Percentiles rank a stretch among this genome's conserved stretches.
phyloP scores from a whole-genome alignment of 805 yeast species.

The Ogataea thermomethanolica region DNA sequence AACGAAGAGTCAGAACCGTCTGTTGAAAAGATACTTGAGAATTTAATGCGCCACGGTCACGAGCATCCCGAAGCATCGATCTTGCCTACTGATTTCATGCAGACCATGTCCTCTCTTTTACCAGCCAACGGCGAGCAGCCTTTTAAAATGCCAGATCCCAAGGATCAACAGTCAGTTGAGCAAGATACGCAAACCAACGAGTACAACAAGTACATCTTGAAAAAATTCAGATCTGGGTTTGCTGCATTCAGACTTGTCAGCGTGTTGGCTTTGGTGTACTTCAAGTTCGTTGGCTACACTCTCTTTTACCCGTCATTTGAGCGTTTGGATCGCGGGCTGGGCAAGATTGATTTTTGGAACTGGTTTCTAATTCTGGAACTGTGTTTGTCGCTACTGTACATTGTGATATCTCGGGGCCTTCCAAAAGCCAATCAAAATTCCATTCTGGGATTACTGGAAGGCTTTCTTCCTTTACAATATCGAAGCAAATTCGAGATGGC shows the following conservation, averaged over 20 bases:
- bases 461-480: constrained; percentile 22
- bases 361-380: constrained; percentile 24
- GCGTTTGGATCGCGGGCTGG: constrained; percentile 11
- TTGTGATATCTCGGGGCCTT: constrained; percentile 14
- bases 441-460: constrained; percentile 19
- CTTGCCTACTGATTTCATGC: constrained; percentile 31
- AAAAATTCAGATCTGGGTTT: constrained; percentile 15
- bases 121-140: constrained; percentile 12
- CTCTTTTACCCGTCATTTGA: constrained; percentile 13
- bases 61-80: constrained; percentile 7
- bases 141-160: not conserved
- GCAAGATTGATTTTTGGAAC: constrained; percentile 21
- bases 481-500: constrained; percentile 14
- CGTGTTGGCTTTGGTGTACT: constrained; percentile 13
- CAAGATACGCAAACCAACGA: constrained; percentile 13
- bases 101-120: constrained; percentile 27
- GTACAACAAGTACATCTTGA: constrained; percentile 13
- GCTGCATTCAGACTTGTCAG: constrained; percentile 17
- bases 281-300: constrained; percentile 8
- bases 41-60: constrained; percentile 18
- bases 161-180: not conserved
- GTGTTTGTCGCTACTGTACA: constrained; percentile 16
- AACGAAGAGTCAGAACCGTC: constrained; percentile 15
- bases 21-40: constrained; percentile 19
- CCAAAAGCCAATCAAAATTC: constrained; percentile 16